Conservation (phyloP, 306 rosid genomes). For the Lathyrus tuberosus region DNA sequence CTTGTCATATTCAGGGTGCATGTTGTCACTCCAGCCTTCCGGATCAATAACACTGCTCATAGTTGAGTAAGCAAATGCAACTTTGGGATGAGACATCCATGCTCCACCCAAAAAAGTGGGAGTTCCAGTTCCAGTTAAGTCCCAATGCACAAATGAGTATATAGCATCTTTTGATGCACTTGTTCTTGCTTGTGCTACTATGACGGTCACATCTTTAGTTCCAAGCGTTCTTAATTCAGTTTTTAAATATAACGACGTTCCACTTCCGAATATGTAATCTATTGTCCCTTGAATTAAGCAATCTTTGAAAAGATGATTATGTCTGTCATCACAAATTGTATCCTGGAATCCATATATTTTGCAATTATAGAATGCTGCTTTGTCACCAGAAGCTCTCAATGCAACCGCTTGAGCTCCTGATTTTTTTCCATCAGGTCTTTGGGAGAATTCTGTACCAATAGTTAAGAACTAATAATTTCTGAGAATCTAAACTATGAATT, state of each 20-base stretch:
- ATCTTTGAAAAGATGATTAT: slow-evolving; percentile 17
- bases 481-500: not conserved
- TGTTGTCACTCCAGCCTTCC: slow-evolving; percentile 51
- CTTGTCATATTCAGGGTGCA: not conserved
- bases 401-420: slow-evolving; percentile 28
- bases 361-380: slow-evolving; percentile 32
- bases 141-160: slow-evolving; percentile 61
- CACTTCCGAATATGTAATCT: slow-evolving; percentile 33
- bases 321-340: slow-evolving; percentile 25
- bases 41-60: slow-evolving; percentile 37
- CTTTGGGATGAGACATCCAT: slow-evolving; percentile 51
- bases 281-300: slow-evolving; percentile 33
- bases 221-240: not conserved
- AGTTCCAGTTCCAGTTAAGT: slow-evolving; percentile 41
- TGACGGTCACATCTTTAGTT: not conserved
- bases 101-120: slow-evolving; percentile 58
- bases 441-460: slow-evolving; percentile 16
- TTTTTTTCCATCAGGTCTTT: slow-evolving; percentile 5
- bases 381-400: slow-evolving; percentile 34
- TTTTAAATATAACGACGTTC: slow-evolving; percentile 16
- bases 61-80: slow-evolving; percentile 46
- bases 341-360: slow-evolving; percentile 4
- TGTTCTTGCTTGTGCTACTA: slow-evolving; percentile 58
- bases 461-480: too few species aligned
- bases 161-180: not conserved